Conservation (phyloP, 2,329 filamentous ascomycete genomes). For the Xylariaceae sp. region DNA sequence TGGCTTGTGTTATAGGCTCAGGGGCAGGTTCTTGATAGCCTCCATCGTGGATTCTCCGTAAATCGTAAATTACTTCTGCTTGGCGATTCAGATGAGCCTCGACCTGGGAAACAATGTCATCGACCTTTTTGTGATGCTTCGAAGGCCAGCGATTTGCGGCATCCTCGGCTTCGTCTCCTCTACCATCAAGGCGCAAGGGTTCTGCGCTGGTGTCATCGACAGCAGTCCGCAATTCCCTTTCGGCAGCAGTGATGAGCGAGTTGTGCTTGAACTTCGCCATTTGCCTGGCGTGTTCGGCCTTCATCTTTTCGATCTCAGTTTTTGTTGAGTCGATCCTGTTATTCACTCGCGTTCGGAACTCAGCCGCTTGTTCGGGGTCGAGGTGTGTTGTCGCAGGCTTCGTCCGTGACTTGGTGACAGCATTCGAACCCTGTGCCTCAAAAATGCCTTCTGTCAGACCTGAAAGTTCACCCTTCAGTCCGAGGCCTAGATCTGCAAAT, state of each 20-base stretch:
- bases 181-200: conserved; percentile 68
- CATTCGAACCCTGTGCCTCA: conserved; percentile 64
- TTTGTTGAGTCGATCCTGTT: conserved; percentile 75
- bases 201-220: conserved; percentile 66
- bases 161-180: conserved; percentile 57
- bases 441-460: conserved; percentile 85
- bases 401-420: conserved; percentile 52
- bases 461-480: conserved; percentile 81
- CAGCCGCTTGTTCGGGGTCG: conserved; percentile 76
- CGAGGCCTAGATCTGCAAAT: conserved; percentile 85
- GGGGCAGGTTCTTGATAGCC: conserved; percentile 70
- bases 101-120: conserved; percentile 76
- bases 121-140: conserved; percentile 62
- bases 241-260: conserved; percentile 73
- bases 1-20: conserved; percentile 45
- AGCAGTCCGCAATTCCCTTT: conserved; percentile 74
- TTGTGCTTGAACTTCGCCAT: conserved; percentile 77
- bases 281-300: conserved; percentile 75
- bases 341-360: conserved; percentile 80
- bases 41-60: conserved; percentile 78
- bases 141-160: conserved; percentile 46
- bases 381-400: conserved; percentile 71
- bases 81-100: conserved; percentile 73
- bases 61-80: conserved; percentile 66
- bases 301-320: conserved; percentile 84